Percentiles rank a stretch among this genome's conserved stretches.
Evolutionary conservation across 257 asterid species (phyloP).

Genomic region (Nicotiana paniculata): DNA sequence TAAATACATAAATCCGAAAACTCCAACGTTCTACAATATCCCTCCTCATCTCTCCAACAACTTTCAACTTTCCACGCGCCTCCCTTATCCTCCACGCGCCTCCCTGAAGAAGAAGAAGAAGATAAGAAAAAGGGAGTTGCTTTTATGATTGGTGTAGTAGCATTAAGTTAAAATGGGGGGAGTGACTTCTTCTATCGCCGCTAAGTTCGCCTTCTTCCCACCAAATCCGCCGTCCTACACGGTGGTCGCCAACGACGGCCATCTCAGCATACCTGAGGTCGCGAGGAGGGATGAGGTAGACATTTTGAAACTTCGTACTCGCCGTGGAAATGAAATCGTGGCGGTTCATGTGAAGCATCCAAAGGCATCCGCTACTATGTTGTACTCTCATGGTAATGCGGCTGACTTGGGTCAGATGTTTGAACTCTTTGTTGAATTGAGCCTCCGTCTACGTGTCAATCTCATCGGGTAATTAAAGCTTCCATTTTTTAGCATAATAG

Average conservation of each 20-base stretch:
- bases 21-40: slow-evolving; percentile 5
- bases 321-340: slow-evolving; percentile 82
- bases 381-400: slow-evolving; percentile 97
- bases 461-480: slow-evolving; percentile 59
- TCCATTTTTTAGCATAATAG: not conserved
- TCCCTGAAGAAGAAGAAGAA: not conserved
- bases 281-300: slow-evolving; percentile 75
- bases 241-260: slow-evolving; percentile 59
- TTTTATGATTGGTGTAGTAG: slow-evolving; percentile 1
- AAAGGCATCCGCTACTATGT: slow-evolving; percentile 77
- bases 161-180: slow-evolving; percentile 56
- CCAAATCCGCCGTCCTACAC: slow-evolving; percentile 95
- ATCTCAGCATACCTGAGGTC: slow-evolving; percentile 67
- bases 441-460: slow-evolving; percentile 85
- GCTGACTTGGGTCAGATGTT: slow-evolving; percentile 99
- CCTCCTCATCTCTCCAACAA: not conserved
- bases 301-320: slow-evolving; percentile 73
- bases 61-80: not conserved
- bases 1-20: not conserved
- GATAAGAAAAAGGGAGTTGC: not conserved
- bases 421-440: slow-evolving; percentile 92
- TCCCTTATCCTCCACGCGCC: slow-evolving; percentile 1
- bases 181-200: slow-evolving; percentile 95
- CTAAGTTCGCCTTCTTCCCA: slow-evolving; percentile 96
- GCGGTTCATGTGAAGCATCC: slow-evolving; percentile 84